Evolutionary conservation across 1,284 basidiomycete species (phyloP).

Genomic region (Naganishia liquefaciens): DNA sequence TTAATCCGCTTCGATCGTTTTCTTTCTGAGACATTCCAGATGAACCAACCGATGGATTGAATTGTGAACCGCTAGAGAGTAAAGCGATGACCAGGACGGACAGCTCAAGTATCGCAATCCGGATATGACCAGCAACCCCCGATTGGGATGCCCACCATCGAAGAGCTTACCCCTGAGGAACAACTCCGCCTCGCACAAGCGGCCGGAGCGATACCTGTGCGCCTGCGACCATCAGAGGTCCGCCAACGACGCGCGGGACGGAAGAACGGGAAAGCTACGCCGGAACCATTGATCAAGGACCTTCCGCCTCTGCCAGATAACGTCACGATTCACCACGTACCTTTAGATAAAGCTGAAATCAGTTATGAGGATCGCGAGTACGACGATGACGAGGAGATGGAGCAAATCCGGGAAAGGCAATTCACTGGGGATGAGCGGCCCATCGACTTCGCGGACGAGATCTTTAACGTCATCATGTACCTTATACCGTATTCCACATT

Average conservation of each 20-base stretch:
- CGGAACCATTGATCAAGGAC: slow-evolving; percentile 26
- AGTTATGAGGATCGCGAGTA: slow-evolving; percentile 27
- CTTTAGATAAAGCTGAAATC: neutral
- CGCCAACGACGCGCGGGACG: slow-evolving; percentile 7
- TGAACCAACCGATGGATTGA: neutral
- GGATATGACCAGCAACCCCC: neutral
- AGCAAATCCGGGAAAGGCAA: neutral
- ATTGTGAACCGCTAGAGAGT: neutral
- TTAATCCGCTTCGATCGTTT: neutral
- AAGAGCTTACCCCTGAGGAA: slow-evolving; percentile 31
- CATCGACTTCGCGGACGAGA: slow-evolving; percentile 47
- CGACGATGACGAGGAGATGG: slow-evolving; percentile 32
- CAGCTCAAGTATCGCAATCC: neutral
- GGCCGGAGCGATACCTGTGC: slow-evolving; percentile 25
- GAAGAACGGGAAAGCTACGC: neutral
- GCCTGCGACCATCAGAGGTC: slow-evolving; percentile 24
- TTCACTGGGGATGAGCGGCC: slow-evolving; percentile 4
- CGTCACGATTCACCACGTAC: slow-evolving; percentile 15
- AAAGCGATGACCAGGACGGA: neutral
- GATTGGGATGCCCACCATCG: slow-evolving; percentile 13
- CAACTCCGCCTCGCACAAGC: slow-evolving; percentile 32
- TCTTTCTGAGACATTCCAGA: neutral
- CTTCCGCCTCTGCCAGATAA: slow-evolving; percentile 5
- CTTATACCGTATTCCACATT: slow-evolving; percentile 51
- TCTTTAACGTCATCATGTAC: slow-evolving; percentile 49